Evolutionary conservation across 2,329 filamentous ascomycete genomes (phyloP).

Genomic region (Parastagonospora avenae): DNA sequence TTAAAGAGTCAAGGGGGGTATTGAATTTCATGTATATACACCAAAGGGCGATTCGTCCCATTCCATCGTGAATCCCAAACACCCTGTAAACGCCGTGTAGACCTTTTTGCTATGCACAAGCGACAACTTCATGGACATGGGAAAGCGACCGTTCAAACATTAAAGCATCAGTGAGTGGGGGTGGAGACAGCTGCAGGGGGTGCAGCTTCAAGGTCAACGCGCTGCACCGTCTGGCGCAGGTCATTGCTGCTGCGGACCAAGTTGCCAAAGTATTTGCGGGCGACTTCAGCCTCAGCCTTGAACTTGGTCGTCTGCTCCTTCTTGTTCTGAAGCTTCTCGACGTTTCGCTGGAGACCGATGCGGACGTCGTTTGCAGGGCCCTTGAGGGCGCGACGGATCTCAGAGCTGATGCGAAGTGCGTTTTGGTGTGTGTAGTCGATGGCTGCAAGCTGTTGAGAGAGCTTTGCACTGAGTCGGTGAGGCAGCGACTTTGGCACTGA

Average conservation of each 20-base stretch:
- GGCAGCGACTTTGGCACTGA: slow-evolving; percentile 91
- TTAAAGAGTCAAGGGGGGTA: slow-evolving; percentile 38
- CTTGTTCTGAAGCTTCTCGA: slow-evolving; percentile 79
- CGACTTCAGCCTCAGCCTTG: slow-evolving; percentile 81
- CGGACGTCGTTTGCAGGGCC: slow-evolving; percentile 86
- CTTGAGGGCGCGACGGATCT: slow-evolving; percentile 87
- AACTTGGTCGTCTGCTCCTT: slow-evolving; percentile 84
- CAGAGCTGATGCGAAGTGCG: slow-evolving; percentile 78
- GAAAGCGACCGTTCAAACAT: neutral
- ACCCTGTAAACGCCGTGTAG: slow-evolving; percentile 22
- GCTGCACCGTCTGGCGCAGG: slow-evolving; percentile 54
- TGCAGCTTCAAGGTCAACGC: slow-evolving; percentile 60
- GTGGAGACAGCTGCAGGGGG: slow-evolving; percentile 48
- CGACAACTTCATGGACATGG: neutral
- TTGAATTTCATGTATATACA: slow-evolving; percentile 39
- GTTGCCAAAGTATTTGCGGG: slow-evolving; percentile 87
- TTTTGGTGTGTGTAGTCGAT: slow-evolving; percentile 95
- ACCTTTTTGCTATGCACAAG: slow-evolving; percentile 15
- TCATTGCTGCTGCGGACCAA: slow-evolving; percentile 69
- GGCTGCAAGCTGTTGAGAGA: slow-evolving; percentile 76
- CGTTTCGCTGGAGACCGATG: slow-evolving; percentile 78
- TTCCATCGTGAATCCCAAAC: slow-evolving; percentile 20
- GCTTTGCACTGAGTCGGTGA: slow-evolving; percentile 81
- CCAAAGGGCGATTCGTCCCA: slow-evolving; percentile 14
- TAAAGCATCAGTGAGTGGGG: slow-evolving; percentile 20